Percentiles rank a stretch among this genome's conserved stretches.
phyloP scores from a whole-genome alignment of 2,329 filamentous ascomycete genomes.

The Fusarium chlamydosporum region DNA sequence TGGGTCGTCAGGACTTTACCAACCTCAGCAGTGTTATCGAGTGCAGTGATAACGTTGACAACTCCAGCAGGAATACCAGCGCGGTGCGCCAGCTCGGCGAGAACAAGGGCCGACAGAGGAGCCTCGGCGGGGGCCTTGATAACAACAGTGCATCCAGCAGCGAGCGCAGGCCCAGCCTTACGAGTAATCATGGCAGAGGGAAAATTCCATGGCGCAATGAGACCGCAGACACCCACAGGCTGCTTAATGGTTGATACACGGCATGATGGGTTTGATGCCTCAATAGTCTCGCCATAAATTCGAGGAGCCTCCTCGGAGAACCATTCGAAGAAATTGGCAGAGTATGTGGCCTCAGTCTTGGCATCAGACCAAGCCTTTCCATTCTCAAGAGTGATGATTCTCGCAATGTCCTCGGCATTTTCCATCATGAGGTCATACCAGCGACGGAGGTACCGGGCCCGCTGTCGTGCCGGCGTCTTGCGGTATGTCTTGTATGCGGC shows the following conservation, averaged over 20 bases:
- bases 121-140: slow-evolving; percentile 91
- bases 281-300: slow-evolving; percentile 62
- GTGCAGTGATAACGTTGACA: slow-evolving; percentile 84
- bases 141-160: slow-evolving; percentile 82
- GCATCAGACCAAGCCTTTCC: slow-evolving; percentile 77
- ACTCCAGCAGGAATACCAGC: slow-evolving; percentile 91
- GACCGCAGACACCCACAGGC: slow-evolving; percentile 55
- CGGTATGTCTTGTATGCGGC: slow-evolving; percentile 70
- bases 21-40: slow-evolving; percentile 82
- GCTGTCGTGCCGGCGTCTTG: slow-evolving; percentile 71
- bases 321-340: slow-evolving; percentile 74
- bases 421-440: slow-evolving; percentile 78
- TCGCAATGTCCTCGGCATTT: slow-evolving; percentile 75
- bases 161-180: slow-evolving; percentile 68
- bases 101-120: slow-evolving; percentile 86
- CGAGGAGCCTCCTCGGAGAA: slow-evolving; percentile 75
- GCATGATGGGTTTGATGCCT: slow-evolving; percentile 71
- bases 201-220: slow-evolving; percentile 69
- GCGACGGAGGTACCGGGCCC: slow-evolving; percentile 71
- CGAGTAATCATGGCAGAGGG: slow-evolving; percentile 67
- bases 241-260: slow-evolving; percentile 58
- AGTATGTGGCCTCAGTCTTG: slow-evolving; percentile 69
- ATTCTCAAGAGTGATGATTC: slow-evolving; percentile 78
- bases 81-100: slow-evolving; percentile 85
- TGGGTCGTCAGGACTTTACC: slow-evolving; percentile 68